These are phyloP conservation scores for Eragrostis tef DNA, from an alignment of 202 grass and related monocot genomes.

Conservation along the genomic window DNA sequence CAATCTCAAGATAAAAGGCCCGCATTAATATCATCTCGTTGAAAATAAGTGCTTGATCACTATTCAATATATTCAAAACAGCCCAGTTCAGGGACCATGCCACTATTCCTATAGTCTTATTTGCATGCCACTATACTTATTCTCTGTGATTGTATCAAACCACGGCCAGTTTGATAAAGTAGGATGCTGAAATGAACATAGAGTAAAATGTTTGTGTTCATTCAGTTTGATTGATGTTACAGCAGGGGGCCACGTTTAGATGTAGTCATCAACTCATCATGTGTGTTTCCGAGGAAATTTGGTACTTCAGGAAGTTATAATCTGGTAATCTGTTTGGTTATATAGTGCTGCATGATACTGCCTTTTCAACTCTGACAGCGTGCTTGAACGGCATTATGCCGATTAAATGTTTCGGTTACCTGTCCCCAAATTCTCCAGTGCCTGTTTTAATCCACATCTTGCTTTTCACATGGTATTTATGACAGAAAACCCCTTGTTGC, in stretches of 20 bases:
- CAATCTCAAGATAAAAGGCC: slow-evolving; percentile 14
- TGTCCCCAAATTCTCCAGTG: not conserved
- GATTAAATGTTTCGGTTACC: slow-evolving; percentile 23
- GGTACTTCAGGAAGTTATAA: slow-evolving; percentile 7
- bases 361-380: slow-evolving; percentile 20
- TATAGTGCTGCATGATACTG: slow-evolving; percentile 1
- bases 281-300: not conserved
- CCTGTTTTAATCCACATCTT: slow-evolving; percentile 3
- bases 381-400: slow-evolving; percentile 1
- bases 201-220: not conserved
- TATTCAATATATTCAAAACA: slow-evolving; percentile 15
- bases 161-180: not conserved
- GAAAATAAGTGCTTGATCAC: slow-evolving; percentile 2
- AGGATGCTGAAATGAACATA: slow-evolving; percentile 12
- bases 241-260: slow-evolving; percentile 8
- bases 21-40: slow-evolving; percentile 24
- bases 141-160: slow-evolving; percentile 1
- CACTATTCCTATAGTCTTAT: not conserved
- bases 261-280: not conserved
- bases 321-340: slow-evolving; percentile 15
- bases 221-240: slow-evolving; percentile 34
- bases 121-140: slow-evolving; percentile 29
- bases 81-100: not conserved
- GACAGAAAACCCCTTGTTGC: slow-evolving; percentile 34
- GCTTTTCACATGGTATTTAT: slow-evolving; percentile 5